Conservation (phyloP, 2,329 filamentous ascomycete genomes). For the Diplocarpon mali region DNA sequence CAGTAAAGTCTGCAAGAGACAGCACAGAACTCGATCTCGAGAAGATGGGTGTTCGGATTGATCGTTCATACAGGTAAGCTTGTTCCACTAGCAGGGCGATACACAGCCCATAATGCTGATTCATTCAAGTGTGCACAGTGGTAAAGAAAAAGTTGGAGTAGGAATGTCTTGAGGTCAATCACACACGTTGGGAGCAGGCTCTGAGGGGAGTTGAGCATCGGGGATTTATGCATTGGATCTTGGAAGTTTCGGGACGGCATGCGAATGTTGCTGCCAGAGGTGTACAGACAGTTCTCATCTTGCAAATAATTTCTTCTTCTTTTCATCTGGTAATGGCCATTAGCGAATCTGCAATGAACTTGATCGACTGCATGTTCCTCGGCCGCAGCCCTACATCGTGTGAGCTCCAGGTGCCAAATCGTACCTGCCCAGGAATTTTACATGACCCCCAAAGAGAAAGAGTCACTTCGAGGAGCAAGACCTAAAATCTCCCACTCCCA, state of each 20-base stretch:
- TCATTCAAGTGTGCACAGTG: conserved; percentile 11
- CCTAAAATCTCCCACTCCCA: background rate
- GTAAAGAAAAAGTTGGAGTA: background rate
- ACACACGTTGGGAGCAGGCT: no score
- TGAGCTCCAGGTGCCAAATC: background rate
- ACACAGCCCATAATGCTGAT: no score
- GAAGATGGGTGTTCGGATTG: conserved; percentile 20
- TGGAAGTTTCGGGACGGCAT: background rate
- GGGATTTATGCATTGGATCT: background rate
- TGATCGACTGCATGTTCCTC: no score
- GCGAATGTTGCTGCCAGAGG: background rate
- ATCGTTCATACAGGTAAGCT: conserved; percentile 12
- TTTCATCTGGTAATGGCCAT: background rate
- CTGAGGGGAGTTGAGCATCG: background rate
- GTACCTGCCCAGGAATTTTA: background rate
- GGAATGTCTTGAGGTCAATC: background rate
- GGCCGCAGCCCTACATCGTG: background rate
- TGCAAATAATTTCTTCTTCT: background rate
- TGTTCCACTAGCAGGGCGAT: no score
- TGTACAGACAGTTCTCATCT: background rate
- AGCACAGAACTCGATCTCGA: conserved; percentile 23
- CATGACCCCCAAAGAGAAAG: background rate
- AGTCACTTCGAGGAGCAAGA: background rate
- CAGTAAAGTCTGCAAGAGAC: conserved; percentile 9
- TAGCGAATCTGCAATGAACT: background rate